Conservation (phyloP, 495 filamentous ascomycete species). For the Talaromyces stipitatus region DNA sequence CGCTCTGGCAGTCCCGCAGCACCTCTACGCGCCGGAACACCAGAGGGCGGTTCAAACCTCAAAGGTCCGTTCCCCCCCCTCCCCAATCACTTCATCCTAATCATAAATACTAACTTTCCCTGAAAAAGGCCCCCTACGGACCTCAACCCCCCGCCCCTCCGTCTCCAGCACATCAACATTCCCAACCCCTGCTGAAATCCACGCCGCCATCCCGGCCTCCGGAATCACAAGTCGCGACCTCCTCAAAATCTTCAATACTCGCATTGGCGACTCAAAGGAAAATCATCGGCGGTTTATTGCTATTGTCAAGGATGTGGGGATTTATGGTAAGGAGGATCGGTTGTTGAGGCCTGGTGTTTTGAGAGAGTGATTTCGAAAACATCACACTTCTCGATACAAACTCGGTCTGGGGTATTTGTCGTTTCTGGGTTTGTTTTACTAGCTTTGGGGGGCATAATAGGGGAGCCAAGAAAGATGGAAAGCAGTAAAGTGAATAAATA, state of each 20-base stretch:
- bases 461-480: no score
- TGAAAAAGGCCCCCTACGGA: conserved; percentile 6
- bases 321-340: conserved; percentile 39
- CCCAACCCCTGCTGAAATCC: conserved; percentile 62
- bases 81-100: neutral
- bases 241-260: conserved; percentile 52
- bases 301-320: conserved; percentile 40
- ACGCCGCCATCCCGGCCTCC: conserved; percentile 55
- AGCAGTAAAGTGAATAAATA: neutral
- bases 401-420: neutral
- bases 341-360: conserved; percentile 32
- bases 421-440: neutral
- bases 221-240: conserved; percentile 60
- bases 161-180: conserved; percentile 27
- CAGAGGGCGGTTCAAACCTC: conserved; percentile 17
- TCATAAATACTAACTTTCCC: neutral
- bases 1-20: conserved; percentile 46
- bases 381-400: neutral
- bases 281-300: conserved; percentile 37
- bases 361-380: conserved; percentile 14
- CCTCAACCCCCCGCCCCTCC: neutral
- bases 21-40: conserved; percentile 31
- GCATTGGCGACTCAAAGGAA: conserved; percentile 44
- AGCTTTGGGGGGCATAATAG: no score
- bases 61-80: conserved; percentile 13